Conservation (phyloP, 805 yeast species). For the Lipomyces sp. region DNA sequence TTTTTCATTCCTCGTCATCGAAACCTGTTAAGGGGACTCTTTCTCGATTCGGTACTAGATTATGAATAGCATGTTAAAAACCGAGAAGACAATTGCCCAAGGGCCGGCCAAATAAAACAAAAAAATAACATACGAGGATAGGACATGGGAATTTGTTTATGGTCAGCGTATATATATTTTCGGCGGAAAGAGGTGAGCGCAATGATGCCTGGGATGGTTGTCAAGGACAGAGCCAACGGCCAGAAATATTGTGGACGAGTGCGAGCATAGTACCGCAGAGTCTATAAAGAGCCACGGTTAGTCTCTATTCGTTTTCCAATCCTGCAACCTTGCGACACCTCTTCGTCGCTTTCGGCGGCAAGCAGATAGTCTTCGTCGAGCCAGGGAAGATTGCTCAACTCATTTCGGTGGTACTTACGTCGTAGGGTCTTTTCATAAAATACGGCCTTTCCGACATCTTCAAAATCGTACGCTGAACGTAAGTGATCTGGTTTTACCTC, state of each 20-base stretch:
- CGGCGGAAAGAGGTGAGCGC: conserved; percentile 38
- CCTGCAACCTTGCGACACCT: too few species aligned
- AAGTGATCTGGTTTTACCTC: background rate
- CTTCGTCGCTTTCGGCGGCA: too few species aligned
- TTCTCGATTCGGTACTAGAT: conserved; percentile 22
- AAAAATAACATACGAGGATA: conserved; percentile 44
- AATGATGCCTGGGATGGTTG: conserved; percentile 36
- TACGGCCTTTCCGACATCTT: background rate
- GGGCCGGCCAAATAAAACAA: background rate
- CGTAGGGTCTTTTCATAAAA: background rate
- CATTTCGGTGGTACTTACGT: background rate
- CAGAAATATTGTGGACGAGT: conserved; percentile 71
- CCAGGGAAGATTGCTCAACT: background rate
- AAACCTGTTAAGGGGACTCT: conserved; percentile 20
- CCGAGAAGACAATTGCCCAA: conserved; percentile 12
- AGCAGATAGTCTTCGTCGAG: too few species aligned
- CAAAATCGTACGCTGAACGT: background rate
- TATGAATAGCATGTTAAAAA: conserved; percentile 42
- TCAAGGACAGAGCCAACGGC: conserved; percentile 61
- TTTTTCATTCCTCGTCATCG: conserved; percentile 17
- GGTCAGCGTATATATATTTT: conserved; percentile 61
- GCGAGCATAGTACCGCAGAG: conserved; percentile 70
- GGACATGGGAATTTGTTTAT: conserved; percentile 59
- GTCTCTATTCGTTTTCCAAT: background rate
- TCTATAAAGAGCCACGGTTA: conserved; percentile 42